phyloP scores from a whole-genome alignment of 106 monocot genomes.

The Dendrobium officinale region DNA sequence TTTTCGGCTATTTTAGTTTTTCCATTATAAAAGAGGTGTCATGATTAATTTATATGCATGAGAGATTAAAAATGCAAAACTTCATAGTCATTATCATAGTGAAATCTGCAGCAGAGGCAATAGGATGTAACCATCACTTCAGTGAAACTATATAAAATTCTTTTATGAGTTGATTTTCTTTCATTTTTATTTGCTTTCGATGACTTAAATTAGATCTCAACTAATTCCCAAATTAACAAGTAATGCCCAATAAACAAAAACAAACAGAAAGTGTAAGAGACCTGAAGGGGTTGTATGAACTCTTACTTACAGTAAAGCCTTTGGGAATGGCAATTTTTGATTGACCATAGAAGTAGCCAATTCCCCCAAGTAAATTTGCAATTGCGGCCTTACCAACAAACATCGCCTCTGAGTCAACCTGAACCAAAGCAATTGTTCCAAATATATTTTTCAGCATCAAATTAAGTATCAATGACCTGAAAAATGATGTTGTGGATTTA shows the following conservation, averaged over 20 bases:
- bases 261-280: not conserved
- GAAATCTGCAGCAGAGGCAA: no score
- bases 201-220: no score
- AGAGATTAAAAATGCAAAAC: not conserved
- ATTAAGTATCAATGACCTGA: not conserved
- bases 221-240: not conserved
- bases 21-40: not conserved
- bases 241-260: not conserved
- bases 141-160: no score
- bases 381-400: constrained; percentile 72
- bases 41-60: not conserved
- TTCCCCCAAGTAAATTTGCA: constrained; percentile 83
- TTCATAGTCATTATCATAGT: not conserved
- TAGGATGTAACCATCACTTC: no score
- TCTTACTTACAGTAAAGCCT: constrained; percentile 63
- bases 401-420: constrained; percentile 58
- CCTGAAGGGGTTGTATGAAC: not conserved
- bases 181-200: no score
- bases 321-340: constrained; percentile 87
- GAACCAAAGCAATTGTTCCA: constrained; percentile 10
- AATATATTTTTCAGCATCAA: not conserved
- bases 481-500: not conserved
- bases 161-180: no score
- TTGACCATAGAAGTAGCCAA: constrained; percentile 91
- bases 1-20: no score